These are phyloP conservation scores for Paecilomyces sp. DNA, from an alignment of 2,329 filamentous ascomycete genomes.

Conservation along the genomic window DNA sequence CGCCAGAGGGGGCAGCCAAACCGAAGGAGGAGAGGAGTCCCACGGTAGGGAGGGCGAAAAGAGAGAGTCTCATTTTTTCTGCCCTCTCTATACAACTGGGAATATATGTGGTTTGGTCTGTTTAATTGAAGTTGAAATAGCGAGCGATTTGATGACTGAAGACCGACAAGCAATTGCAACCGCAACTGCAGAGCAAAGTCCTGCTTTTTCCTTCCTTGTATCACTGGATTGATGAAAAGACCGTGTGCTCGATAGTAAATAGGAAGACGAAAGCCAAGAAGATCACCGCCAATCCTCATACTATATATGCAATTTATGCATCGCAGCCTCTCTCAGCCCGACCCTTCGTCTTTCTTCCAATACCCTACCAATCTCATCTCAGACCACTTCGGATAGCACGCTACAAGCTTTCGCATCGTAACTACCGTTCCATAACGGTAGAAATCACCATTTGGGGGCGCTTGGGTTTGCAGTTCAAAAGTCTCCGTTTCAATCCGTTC, in stretches of 20 bases:
- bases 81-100: neutral
- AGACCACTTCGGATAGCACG: neutral
- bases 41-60: neutral
- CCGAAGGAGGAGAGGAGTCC: neutral
- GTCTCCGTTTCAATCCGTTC: neutral
- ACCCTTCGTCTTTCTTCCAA: neutral
- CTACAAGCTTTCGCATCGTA: neutral
- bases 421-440: neutral
- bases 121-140: neutral
- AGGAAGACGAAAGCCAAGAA: neutral
- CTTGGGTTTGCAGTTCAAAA: neutral
- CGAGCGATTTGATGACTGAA: too few species aligned
- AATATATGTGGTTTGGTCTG: neutral
- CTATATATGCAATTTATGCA: neutral
- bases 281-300: neutral
- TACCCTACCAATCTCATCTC: neutral
- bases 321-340: neutral
- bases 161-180: neutral
- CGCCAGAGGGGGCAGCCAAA: neutral
- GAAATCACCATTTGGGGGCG: neutral
- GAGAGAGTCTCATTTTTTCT: neutral
- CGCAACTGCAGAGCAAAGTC: neutral
- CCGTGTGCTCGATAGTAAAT: neutral
- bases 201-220: neutral
- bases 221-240: neutral